Percentiles rank a stretch among this genome's conserved stretches.
phyloP scores from a whole-genome alignment of 1,139 yeast genomes.

The Blastobotrys arbuscula region DNA sequence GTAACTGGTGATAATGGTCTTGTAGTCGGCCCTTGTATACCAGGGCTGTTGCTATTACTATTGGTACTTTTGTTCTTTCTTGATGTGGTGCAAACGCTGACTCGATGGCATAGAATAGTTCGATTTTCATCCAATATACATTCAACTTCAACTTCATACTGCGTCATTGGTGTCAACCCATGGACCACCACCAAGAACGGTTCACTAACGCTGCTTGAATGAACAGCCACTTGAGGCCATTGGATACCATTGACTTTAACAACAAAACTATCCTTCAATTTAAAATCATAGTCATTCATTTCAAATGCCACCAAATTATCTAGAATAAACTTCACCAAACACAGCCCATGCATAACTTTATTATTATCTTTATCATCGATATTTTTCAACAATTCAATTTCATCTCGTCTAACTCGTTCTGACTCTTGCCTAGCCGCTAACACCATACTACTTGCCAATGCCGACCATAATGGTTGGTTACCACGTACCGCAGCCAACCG shows the following conservation, averaged over 20 bases:
- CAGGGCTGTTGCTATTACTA: neutral
- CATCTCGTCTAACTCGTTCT: constrained; percentile 13
- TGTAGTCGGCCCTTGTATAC: constrained; percentile 11
- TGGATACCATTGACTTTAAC: constrained; percentile 34
- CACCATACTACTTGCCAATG: constrained; percentile 34
- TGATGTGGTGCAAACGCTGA: constrained; percentile 23
- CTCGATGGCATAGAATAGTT: constrained; percentile 15
- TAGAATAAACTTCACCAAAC: constrained; percentile 29
- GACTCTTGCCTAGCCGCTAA: constrained; percentile 34
- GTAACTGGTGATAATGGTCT: constrained; percentile 36
- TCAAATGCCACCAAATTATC: constrained; percentile 33
- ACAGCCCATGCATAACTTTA: constrained; percentile 5
- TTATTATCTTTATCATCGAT: constrained; percentile 5
- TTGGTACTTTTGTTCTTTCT: constrained; percentile 12
- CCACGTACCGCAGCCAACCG: constrained; percentile 27
- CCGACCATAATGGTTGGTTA: constrained; percentile 36
- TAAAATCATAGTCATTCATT: constrained; percentile 21
- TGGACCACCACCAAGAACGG: constrained; percentile 28
- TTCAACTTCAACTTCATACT: constrained; percentile 31
- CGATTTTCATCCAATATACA: constrained; percentile 17
- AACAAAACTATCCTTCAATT: constrained; percentile 21
- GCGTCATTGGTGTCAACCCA: constrained; percentile 34
- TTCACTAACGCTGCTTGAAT: constrained; percentile 15
- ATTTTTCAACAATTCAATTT: constrained; percentile 1
- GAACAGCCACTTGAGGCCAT: constrained; percentile 34